A percentile compares a stretch with the other conserved stretches of the same genome.
Evolutionary conservation across 306 rosid species (phyloP).

Genomic region (Oemleria cerasiformis): DNA sequence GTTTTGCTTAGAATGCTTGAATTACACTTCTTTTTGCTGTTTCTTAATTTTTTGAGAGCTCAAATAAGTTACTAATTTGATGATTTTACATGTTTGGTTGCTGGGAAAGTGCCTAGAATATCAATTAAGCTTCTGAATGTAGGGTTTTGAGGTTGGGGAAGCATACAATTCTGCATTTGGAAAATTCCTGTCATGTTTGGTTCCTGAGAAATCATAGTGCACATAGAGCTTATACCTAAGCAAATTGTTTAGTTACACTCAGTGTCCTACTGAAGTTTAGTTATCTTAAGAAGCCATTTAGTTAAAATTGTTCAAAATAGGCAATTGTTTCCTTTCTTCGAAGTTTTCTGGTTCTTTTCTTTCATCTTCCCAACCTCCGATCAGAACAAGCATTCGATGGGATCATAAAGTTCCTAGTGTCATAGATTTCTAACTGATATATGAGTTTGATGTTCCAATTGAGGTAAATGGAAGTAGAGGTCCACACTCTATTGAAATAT

Average conservation of each 20-base stretch:
- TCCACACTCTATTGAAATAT: no score
- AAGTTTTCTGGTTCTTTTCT: neutral
- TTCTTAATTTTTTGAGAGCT: slow-evolving; percentile 14
- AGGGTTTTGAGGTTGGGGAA: slow-evolving; percentile 4
- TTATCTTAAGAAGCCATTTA: neutral
- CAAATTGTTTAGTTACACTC: neutral
- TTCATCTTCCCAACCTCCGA: neutral
- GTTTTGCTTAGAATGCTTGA: slow-evolving; percentile 19
- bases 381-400: neutral
- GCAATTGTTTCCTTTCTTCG: neutral
- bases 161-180: neutral
- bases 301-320: neutral
- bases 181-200: neutral
- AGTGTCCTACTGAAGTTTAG: neutral
- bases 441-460: no score
- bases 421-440: no score
- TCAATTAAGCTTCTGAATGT: neutral
- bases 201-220: neutral
- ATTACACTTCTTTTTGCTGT: neutral
- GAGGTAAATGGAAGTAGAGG: no score
- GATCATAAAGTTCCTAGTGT: neutral
- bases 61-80: slow-evolving; percentile 8
- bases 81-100: neutral
- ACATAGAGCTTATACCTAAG: neutral
- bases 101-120: no score